Evolutionary conservation across 169 alveolate species (phyloP).

Genomic region (Babesia microti): DNA sequence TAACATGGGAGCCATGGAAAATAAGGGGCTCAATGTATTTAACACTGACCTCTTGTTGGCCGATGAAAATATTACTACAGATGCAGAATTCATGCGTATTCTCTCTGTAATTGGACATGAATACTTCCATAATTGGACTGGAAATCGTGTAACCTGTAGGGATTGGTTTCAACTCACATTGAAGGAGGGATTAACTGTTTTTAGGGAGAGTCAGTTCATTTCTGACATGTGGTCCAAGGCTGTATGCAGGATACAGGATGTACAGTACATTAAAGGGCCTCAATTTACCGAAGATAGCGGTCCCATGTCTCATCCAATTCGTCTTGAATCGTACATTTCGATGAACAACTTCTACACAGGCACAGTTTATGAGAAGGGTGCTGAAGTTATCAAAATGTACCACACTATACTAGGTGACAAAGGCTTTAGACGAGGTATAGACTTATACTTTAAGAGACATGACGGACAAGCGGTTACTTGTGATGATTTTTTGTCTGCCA

Average conservation of each 20-base stretch:
- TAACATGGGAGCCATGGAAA: slow-evolving; percentile 88
- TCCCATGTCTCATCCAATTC: slow-evolving; percentile 85
- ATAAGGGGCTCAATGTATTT: slow-evolving; percentile 81
- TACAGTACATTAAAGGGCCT: slow-evolving; percentile 56
- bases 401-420: slow-evolving; percentile 78
- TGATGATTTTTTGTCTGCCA: slow-evolving; percentile 83
- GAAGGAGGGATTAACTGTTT: slow-evolving; percentile 87
- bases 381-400: slow-evolving; percentile 88
- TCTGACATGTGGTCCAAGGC: slow-evolving; percentile 63
- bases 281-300: slow-evolving; percentile 83
- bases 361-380: slow-evolving; percentile 87
- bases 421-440: slow-evolving; percentile 84
- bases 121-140: slow-evolving; percentile 88
- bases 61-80: slow-evolving; percentile 71
- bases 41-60: slow-evolving; percentile 78
- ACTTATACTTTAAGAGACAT: slow-evolving; percentile 73
- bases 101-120: slow-evolving; percentile 82
- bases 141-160: slow-evolving; percentile 84
- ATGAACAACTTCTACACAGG: slow-evolving; percentile 85
- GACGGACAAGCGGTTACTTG: slow-evolving; percentile 86
- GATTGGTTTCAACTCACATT: slow-evolving; percentile 86
- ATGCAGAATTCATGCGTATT: slow-evolving; percentile 70
- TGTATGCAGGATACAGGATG: slow-evolving; percentile 72
- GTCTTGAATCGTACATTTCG: slow-evolving; percentile 80
- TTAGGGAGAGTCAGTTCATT: slow-evolving; percentile 76